Evolutionary conservation across 1,284 basidiomycete species (phyloP), one percentile per base, ranked within the genome.

Genomic region (Prillingera fragicola): DNA sequence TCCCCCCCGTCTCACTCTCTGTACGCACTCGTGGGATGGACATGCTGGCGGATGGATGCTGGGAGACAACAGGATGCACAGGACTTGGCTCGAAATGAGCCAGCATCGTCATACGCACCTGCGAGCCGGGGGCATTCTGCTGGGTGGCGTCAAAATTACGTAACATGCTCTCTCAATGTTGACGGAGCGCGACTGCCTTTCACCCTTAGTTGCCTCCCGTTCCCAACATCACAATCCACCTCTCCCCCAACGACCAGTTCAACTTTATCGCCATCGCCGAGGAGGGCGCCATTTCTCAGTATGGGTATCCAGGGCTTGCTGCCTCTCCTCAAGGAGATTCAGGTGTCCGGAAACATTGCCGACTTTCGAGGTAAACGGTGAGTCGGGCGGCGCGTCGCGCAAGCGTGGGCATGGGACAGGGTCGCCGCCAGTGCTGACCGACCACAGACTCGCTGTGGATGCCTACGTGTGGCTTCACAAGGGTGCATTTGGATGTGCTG

Each of bases 251-350:
- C 32, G 9, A 28, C 32, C 32, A 18, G 8, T 18, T 7, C 32
- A 7, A 33, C n/a, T 33, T 33, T 15, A 33, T 33, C 32, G n/a
- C n/a, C 12, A 28, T 28, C 26, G n/a, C 8, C 26, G 9, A n/a
- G 10, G 27, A 28, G 10, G 27, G 27, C 27, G 12, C 23, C 33
- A 39, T 27, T 32, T 28, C 9, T 10, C 13, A 28, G 38, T 18
- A 94, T 94, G 90, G 94, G 92, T 33, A 96, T 98, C 50, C 80
- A 83, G 52, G 94, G 94, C n/a, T 79, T 98, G 27, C 74, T 98
- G 25, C 88, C 91, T 21, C 78, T 94, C 24, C 79, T 98, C 59
- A 95, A 92, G 75, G 82, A 91, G 44, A 89, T 94, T 26, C 86
- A 90, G 62, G 78, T 78, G 44, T 79, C 79, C 45, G 80, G 77